phyloP scores from a whole-genome alignment of 2,329 filamentous ascomycete species.

The Fusarium sp. region DNA sequence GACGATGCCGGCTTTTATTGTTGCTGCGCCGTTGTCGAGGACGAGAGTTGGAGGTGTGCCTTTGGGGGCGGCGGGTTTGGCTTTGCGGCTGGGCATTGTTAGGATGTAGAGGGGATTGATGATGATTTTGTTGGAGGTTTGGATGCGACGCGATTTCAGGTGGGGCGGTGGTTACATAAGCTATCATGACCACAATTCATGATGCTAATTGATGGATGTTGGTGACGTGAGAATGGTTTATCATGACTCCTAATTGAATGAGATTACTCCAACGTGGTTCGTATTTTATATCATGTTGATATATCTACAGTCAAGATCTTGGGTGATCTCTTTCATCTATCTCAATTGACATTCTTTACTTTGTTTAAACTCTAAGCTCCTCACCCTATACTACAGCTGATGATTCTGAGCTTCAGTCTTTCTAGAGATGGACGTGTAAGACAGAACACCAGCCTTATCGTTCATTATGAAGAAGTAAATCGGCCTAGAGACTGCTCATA shows the following conservation, averaged over 20 bases:
- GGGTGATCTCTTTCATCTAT: rapidly evolving
- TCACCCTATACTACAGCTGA: neutral
- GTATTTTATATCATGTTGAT: rapidly evolving
- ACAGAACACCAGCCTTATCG: no score
- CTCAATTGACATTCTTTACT: neutral
- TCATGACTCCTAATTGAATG: neutral
- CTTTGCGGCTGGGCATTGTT: slow-evolving; percentile 54
- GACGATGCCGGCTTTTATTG: slow-evolving; percentile 89
- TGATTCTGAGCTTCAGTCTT: neutral
- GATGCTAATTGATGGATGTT: neutral
- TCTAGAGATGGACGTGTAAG: rapidly evolving
- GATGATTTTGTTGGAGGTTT: slow-evolving; percentile 12
- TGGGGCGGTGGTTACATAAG: slow-evolving; percentile 37
- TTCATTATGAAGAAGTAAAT: no score
- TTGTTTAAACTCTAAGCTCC: neutral
- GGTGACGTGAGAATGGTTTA: rapidly evolving
- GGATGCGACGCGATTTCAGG: slow-evolving; percentile 35
- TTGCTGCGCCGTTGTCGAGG: slow-evolving; percentile 92
- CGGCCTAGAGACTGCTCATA: no score
- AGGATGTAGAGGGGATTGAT: neutral
- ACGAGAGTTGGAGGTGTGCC: slow-evolving; percentile 79
- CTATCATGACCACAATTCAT: slow-evolving; percentile 24
- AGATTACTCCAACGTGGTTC: rapidly evolving
- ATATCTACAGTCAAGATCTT: rapidly evolving
- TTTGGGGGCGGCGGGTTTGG: slow-evolving; percentile 62